These are phyloP conservation scores for Epichloe gansuensis DNA, from an alignment of 2,329 filamentous ascomycete species.

Conservation along the genomic window DNA sequence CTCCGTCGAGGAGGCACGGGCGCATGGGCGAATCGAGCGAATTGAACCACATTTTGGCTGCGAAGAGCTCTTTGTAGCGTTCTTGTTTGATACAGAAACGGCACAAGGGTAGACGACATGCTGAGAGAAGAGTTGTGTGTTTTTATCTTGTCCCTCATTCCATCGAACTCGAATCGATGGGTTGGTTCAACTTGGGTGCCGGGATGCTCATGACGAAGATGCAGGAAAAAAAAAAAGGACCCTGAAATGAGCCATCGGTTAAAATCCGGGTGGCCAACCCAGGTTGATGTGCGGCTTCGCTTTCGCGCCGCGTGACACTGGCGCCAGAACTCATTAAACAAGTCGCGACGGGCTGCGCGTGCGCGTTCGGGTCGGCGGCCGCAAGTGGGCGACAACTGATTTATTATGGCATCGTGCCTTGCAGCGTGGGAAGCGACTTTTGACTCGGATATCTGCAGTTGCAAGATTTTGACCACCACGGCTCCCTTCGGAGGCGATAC, in stretches of 20 bases:
- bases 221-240: background rate
- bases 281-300: background rate
- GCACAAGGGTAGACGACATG: conserved; percentile 41
- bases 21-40: conserved; percentile 12
- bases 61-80: conserved; percentile 31
- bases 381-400: background rate
- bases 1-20: conserved; percentile 4
- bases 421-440: background rate
- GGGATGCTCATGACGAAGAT: background rate
- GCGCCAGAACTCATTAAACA: conserved; percentile 8
- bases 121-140: conserved; percentile 2
- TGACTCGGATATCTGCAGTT: background rate
- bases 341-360: background rate
- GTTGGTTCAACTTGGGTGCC: background rate
- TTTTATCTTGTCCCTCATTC: background rate
- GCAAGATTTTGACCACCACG: background rate
- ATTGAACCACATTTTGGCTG: conserved; percentile 12
- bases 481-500: no score
- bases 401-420: background rate
- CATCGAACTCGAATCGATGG: background rate
- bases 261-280: background rate
- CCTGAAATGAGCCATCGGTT: background rate
- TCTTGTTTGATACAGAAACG: conserved; percentile 61
- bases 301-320: conserved; percentile 9
- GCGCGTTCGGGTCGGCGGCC: no score